Conservation (phyloP, 75 land plant genomes). For the Cryptomeria japonica region DNA sequence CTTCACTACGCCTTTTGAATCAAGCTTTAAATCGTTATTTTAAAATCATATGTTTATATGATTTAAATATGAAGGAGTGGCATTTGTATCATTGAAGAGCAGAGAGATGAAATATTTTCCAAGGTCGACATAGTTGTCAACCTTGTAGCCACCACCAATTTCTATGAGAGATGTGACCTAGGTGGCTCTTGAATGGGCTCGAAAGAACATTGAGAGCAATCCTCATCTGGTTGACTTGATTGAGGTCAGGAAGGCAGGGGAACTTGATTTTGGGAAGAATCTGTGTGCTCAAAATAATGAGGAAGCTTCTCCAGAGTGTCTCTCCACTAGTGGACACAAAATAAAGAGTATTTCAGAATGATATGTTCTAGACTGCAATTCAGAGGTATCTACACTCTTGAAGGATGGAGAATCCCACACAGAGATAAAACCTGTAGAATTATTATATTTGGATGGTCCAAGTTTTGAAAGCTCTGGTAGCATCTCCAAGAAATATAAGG, state of each 20-base stretch:
- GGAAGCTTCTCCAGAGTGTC: not conserved
- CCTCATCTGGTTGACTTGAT: constrained; percentile 68
- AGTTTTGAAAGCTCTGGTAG: not conserved
- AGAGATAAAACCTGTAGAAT: not conserved
- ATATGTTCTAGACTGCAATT: not conserved
- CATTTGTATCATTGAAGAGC: too few relatives aligned
- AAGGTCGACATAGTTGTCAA: too few relatives aligned
- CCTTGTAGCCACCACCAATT: too few relatives aligned
- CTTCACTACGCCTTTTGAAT: too few relatives aligned
- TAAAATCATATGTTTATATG: too few relatives aligned
- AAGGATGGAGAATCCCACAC: not conserved
- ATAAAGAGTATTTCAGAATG: not conserved
- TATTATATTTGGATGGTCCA: not conserved
- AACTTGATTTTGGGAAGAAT: not conserved
- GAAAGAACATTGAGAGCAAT: constrained; percentile 64
- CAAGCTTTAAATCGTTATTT: too few relatives aligned
- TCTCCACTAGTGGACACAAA: not conserved
- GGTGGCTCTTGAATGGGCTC: constrained; percentile 86
- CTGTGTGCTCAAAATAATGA: not conserved
- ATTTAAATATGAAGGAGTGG: too few relatives aligned
- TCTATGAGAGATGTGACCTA: constrained; percentile 83
- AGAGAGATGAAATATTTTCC: too few relatives aligned
- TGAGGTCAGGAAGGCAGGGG: constrained; percentile 62
- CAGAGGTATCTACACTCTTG: not conserved
- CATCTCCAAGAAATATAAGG: constrained; percentile 16